Percentiles rank a stretch among this genome's conserved stretches.
These are phyloP conservation scores for Candida pseudoviswanathii DNA, from an alignment of 1,139 yeast genomes.

Conservation along the genomic window DNA sequence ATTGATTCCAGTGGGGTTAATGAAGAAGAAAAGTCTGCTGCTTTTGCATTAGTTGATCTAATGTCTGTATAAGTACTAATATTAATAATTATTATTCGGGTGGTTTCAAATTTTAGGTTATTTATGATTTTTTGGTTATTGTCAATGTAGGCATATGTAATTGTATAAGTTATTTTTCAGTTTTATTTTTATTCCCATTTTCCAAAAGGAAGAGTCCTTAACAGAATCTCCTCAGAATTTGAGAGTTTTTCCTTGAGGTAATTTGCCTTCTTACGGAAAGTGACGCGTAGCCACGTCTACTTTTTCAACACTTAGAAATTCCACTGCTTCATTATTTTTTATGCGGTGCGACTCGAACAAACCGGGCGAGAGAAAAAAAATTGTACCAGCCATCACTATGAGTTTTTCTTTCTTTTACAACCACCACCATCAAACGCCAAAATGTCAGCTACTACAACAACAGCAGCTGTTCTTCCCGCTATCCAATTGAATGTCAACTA, in stretches of 20 bases:
- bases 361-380: background rate
- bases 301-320: no score
- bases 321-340: no score
- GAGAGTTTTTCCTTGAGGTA: no score
- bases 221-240: no score
- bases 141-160: background rate
- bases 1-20: slow-evolving; percentile 7
- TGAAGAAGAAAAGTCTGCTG: slow-evolving; percentile 56
- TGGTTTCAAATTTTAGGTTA: slow-evolving; percentile 2
- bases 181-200: background rate
- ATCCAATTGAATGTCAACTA: slow-evolving; percentile 67
- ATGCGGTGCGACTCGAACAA: background rate
- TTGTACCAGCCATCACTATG: background rate
- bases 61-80: slow-evolving; percentile 19
- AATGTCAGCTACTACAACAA: slow-evolving; percentile 38
- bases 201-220: no score
- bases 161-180: background rate
- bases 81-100: background rate
- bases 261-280: slow-evolving; percentile 14
- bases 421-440: background rate
- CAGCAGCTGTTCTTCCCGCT: slow-evolving; percentile 47
- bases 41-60: slow-evolving; percentile 62
- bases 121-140: background rate
- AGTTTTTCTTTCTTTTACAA: background rate
- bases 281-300: slow-evolving; percentile 1